phyloP scores from a whole-genome alignment of 2,329 filamentous ascomycete genomes.

The Furcasterigmium sp. region DNA sequence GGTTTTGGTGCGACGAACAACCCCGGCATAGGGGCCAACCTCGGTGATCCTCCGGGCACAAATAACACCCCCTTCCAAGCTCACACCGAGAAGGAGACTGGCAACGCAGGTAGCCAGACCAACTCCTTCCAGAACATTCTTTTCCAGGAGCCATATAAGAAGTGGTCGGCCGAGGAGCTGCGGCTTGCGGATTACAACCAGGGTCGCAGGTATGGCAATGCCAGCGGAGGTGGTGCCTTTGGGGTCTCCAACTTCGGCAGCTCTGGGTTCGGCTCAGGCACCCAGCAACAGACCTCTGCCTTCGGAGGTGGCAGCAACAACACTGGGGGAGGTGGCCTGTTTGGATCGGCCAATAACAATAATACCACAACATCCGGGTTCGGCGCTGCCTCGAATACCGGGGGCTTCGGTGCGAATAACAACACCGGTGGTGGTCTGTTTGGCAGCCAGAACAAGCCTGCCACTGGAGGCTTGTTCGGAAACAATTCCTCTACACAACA shows the following conservation, averaged over 20 bases:
- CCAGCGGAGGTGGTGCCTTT: slow-evolving; percentile 79
- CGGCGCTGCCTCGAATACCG: slow-evolving; percentile 17
- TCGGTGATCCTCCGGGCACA: slow-evolving; percentile 63
- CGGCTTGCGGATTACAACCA: slow-evolving; percentile 83
- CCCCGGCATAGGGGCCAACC: slow-evolving; percentile 44
- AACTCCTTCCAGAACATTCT: slow-evolving; percentile 74
- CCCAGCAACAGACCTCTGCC: slow-evolving; percentile 25
- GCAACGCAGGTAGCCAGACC: slow-evolving; percentile 40
- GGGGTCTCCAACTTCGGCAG: slow-evolving; percentile 52
- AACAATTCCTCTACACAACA: slow-evolving; percentile 7
- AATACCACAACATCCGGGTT: slow-evolving; percentile 13
- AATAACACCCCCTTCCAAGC: slow-evolving; percentile 64
- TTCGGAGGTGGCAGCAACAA: slow-evolving; percentile 33
- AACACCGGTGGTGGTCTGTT: slow-evolving; percentile 14
- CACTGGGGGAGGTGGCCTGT: slow-evolving; percentile 28
- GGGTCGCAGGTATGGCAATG: slow-evolving; percentile 78
- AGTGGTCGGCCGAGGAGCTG: slow-evolving; percentile 85
- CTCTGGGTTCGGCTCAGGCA: slow-evolving; percentile 41
- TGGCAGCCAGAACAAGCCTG: slow-evolving; percentile 24
- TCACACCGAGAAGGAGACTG: slow-evolving; percentile 67
- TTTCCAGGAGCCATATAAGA: slow-evolving; percentile 76
- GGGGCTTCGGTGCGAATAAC: slow-evolving; percentile 27
- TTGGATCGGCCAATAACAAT: slow-evolving; percentile 23
- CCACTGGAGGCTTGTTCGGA: slow-evolving; percentile 38
- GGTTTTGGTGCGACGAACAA: slow-evolving; percentile 40